These are phyloP conservation scores for Mortierella sp. DNA, from an alignment of 371 early-diverging fungal species.

Conservation along the genomic window DNA sequence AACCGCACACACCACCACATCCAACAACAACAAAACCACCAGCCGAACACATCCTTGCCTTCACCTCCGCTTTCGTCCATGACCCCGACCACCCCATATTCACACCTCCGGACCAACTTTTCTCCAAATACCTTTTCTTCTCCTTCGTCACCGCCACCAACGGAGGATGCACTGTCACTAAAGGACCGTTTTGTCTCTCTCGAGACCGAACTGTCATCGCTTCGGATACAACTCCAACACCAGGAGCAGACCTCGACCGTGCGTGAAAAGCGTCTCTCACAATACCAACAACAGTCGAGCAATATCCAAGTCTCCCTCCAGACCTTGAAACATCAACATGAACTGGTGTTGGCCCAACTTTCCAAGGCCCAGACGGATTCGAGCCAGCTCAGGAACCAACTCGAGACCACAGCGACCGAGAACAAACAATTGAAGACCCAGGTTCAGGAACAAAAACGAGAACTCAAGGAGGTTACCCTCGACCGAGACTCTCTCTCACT, in stretches of 20 bases:
- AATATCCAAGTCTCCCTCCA: conserved; percentile 32
- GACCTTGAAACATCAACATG: conserved; percentile 38
- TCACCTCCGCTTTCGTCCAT: conserved; percentile 30
- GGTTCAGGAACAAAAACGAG: conserved; percentile 17
- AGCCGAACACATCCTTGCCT: conserved; percentile 8
- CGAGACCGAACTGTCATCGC: conserved; percentile 29
- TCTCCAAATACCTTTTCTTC: background rate
- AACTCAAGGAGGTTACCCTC: conserved; percentile 31
- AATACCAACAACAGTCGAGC: conserved; percentile 31
- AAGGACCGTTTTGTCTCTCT: conserved; percentile 37
- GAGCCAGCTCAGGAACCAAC: background rate
- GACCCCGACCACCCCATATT: conserved; percentile 17
- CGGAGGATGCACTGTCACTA: conserved; percentile 2
- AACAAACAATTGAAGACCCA: conserved; percentile 21
- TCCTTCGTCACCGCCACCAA: background rate
- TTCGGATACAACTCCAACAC: conserved; percentile 25
- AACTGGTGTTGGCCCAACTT: conserved; percentile 24
- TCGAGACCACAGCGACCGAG: conserved; percentile 13
- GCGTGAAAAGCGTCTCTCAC: conserved; percentile 35
- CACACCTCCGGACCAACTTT: conserved; percentile 5
- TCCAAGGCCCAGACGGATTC: conserved; percentile 23
- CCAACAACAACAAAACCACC: conserved; percentile 6
- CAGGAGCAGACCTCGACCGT: conserved; percentile 29
- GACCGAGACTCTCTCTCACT: conserved; percentile 48
- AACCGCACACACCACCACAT: background rate